phyloP scores from a whole-genome alignment of 73 alveolate genomes.

The Diophrys appendiculata region DNA sequence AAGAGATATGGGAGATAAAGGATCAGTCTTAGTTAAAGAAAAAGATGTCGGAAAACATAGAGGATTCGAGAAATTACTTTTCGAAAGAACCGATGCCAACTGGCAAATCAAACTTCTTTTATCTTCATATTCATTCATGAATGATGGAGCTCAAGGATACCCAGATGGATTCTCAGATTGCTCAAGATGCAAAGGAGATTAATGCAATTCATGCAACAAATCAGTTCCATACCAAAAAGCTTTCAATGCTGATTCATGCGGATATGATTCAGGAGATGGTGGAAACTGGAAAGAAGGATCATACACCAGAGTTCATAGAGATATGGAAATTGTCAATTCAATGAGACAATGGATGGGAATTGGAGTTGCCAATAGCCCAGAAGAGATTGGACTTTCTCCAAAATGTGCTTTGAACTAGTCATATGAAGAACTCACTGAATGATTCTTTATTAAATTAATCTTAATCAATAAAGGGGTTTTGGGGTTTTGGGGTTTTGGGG shows the following conservation, averaged over 20 bases:
- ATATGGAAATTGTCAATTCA: conserved; percentile 71
- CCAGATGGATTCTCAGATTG: conserved; percentile 96
- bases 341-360: conserved; percentile 96
- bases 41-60: conserved; percentile 85
- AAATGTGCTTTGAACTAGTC: conserved; percentile 35
- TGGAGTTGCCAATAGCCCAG: conserved; percentile 40
- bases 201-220: conserved; percentile 78
- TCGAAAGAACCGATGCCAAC: conserved; percentile 87
- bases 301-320: conserved; percentile 97
- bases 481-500: too few relatives aligned
- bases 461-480: too few relatives aligned
- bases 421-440: neutral
- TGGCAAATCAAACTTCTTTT: conserved; percentile 87
- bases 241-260: conserved; percentile 84
- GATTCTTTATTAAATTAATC: too few relatives aligned
- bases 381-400: conserved; percentile 71
- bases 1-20: conserved; percentile 93
- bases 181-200: conserved; percentile 70
- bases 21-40: conserved; percentile 80
- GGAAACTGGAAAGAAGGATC: conserved; percentile 90
- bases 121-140: conserved; percentile 85
- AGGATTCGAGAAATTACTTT: conserved; percentile 80
- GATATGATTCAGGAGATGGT: conserved; percentile 74
- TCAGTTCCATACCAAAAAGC: conserved; percentile 89
- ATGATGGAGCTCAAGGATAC: conserved; percentile 87